Percentiles rank a stretch among this genome's conserved stretches.
phyloP scores from a whole-genome alignment of 2,329 filamentous ascomycete genomes.

The Teratosphaeria nubilosa region DNA sequence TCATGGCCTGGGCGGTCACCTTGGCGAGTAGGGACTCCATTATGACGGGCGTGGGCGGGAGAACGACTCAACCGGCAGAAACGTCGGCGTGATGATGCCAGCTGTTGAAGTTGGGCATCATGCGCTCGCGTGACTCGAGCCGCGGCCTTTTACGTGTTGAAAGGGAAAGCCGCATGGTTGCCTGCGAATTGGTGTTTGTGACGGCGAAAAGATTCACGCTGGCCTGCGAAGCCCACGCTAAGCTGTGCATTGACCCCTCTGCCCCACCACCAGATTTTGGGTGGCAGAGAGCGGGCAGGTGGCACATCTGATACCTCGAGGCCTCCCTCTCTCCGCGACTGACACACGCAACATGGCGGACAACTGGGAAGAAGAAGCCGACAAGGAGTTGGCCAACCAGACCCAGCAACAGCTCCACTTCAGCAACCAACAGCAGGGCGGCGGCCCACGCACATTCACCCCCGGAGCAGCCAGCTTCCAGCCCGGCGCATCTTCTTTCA shows the following conservation, averaged over 20 bases:
- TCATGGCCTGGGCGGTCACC: constrained; percentile 72
- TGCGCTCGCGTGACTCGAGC: background rate
- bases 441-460: constrained; percentile 19
- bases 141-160: background rate
- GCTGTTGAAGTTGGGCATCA: background rate
- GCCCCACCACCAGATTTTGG: background rate
- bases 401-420: constrained; percentile 28
- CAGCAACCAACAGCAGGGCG: constrained; percentile 18
- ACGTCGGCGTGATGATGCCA: background rate
- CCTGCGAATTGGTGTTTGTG: background rate
- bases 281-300: background rate
- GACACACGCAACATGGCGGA: constrained; percentile 27
- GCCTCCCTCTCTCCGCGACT: background rate
- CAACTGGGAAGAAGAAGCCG: constrained; percentile 64
- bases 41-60: background rate
- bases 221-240: background rate
- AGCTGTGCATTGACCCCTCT: background rate
- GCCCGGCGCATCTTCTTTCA: constrained; percentile 28
- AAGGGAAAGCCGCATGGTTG: background rate
- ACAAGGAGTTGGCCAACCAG: constrained; percentile 29
- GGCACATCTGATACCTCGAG: background rate
- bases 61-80: background rate
- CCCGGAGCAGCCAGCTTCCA: constrained; percentile 23
- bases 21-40: constrained; percentile 65
- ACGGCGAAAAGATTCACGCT: background rate